A percentile compares a stretch with the other conserved stretches of the same genome.
Evolutionary conservation across 2,329 filamentous ascomycete genomes (phyloP).

Genomic region (Trichophyton equinum): DNA sequence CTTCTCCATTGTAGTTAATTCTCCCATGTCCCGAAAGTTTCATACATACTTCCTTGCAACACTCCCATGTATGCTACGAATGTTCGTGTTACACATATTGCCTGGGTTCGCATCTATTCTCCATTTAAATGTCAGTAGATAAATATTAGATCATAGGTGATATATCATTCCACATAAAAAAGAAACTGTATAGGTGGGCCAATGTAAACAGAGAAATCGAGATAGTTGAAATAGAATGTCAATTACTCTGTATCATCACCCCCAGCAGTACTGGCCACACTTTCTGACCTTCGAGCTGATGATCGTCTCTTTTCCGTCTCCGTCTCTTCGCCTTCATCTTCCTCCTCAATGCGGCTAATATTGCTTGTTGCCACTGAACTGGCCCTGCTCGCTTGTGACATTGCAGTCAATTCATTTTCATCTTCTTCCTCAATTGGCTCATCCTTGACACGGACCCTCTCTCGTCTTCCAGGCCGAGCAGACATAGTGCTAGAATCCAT

Average conservation of each 20-base stretch:
- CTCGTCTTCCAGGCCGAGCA: background rate
- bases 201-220: background rate
- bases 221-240: background rate
- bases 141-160: background rate
- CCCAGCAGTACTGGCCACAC: slow-evolving; percentile 8
- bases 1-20: background rate
- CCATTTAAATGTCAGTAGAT: background rate
- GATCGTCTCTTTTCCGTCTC: slow-evolving; percentile 6
- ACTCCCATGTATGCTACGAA: background rate
- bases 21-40: background rate
- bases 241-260: slow-evolving; percentile 8
- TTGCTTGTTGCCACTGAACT: background rate
- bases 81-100: background rate
- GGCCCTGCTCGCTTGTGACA: background rate
- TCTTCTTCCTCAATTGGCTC: slow-evolving; percentile 8
- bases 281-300: slow-evolving; percentile 4
- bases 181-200: background rate
- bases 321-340: slow-evolving; percentile 13
- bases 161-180: background rate
- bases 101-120: no score
- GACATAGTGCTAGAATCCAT: background rate
- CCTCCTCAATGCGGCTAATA: slow-evolving; percentile 5
- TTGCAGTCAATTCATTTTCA: background rate
- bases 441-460: slow-evolving; percentile 7
- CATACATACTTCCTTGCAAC: background rate